Percentiles rank a stretch among this genome's conserved stretches.
Conservation (phyloP, 768 basidiomycete species). For the Leccinum obscurum region DNA sequence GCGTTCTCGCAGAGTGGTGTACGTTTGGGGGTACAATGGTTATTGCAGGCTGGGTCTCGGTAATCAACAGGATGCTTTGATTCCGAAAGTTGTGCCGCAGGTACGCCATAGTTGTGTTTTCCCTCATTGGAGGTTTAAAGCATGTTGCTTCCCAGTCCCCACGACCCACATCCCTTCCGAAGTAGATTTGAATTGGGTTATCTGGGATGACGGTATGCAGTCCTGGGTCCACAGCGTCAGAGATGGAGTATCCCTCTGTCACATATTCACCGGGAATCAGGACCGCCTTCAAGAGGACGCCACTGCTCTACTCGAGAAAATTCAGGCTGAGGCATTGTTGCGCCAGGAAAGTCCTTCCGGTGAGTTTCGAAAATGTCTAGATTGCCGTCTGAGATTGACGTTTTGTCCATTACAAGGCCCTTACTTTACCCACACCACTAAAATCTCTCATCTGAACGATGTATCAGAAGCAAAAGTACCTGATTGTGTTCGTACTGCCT, state of each 20-base stretch:
- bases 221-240: constrained; percentile 26
- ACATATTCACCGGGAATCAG: constrained; percentile 52
- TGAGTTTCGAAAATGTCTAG: constrained; percentile 13
- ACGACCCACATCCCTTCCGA: constrained; percentile 15
- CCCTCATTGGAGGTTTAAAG: neutral
- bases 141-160: constrained; percentile 26
- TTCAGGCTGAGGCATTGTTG: constrained; percentile 39
- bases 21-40: constrained; percentile 88
- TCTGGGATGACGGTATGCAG: constrained; percentile 35
- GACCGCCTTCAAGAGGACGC: constrained; percentile 41
- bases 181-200: constrained; percentile 9
- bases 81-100: constrained; percentile 83
- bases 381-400: constrained; percentile 1
- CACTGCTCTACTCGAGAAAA: constrained; percentile 35
- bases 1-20: constrained; percentile 53
- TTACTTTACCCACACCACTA: constrained; percentile 28
- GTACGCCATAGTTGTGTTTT: constrained; percentile 34
- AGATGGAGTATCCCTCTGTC: constrained; percentile 33
- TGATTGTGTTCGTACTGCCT: constrained; percentile 20
- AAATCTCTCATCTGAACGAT: constrained; percentile 13
- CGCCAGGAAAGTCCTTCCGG: constrained; percentile 20
- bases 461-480: constrained; percentile 19
- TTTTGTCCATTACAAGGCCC: constrained; percentile 21
- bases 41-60: constrained; percentile 91
- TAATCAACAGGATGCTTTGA: constrained; percentile 76